Evolutionary conservation across 805 yeast genomes (phyloP).

Genomic region (Candida insectorum): DNA sequence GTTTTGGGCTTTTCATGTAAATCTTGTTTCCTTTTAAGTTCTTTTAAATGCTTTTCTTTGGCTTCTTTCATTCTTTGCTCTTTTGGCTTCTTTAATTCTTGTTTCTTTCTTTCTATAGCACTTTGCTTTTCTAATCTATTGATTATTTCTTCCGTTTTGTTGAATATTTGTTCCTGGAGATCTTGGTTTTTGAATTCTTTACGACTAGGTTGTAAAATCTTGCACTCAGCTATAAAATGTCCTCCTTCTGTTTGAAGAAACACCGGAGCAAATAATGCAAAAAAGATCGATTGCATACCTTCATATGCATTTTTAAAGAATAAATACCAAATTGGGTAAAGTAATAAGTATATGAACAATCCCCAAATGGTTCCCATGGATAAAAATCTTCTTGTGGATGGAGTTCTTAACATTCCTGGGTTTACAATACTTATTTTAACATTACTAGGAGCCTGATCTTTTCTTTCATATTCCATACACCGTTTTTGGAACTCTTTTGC

Average conservation of each 20-base stretch:
- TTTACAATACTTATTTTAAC: constrained; percentile 73
- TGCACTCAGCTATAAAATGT: constrained; percentile 71
- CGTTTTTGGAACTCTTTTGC: constrained; percentile 76
- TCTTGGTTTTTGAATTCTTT: constrained; percentile 60
- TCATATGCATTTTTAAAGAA: constrained; percentile 69
- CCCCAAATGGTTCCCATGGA: constrained; percentile 73
- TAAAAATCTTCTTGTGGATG: constrained; percentile 74
- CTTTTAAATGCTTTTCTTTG: constrained; percentile 14
- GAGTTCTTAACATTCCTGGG: constrained; percentile 90
- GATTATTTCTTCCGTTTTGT: constrained; percentile 57
- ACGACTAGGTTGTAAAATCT: constrained; percentile 50
- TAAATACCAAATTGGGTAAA: constrained; percentile 83
- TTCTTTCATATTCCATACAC: constrained; percentile 54
- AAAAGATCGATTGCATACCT: constrained; percentile 78
- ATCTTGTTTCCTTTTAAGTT: constrained; percentile 19
- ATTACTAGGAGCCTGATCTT: constrained; percentile 69
- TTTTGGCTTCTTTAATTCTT: constrained; percentile 16
- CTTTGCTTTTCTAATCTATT: constrained; percentile 63
- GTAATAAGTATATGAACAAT: constrained; percentile 53
- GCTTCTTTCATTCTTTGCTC: constrained; percentile 17
- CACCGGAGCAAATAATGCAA: constrained; percentile 70
- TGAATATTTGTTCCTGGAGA: constrained; percentile 59
- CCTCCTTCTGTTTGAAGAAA: constrained; percentile 62
- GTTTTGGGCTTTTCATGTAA: constrained; percentile 31
- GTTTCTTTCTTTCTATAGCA: constrained; percentile 60